Evolutionary conservation across 2,329 filamentous ascomycete genomes (phyloP).

Genomic region (Epichloe typhina): DNA sequence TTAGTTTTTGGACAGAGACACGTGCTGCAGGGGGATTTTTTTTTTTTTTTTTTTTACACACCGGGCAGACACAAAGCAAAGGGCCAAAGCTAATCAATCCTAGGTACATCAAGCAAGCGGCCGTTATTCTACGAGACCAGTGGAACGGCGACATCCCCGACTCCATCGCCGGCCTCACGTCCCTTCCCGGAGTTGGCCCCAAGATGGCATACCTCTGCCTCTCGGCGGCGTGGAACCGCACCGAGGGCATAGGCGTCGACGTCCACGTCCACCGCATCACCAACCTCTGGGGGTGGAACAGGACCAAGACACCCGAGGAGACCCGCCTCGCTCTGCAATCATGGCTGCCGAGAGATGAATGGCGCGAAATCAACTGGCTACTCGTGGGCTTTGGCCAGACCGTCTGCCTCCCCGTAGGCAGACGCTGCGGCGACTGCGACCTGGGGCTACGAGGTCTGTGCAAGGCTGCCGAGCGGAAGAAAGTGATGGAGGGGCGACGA

Average conservation of each 20-base stretch:
- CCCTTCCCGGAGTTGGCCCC: conserved; percentile 75
- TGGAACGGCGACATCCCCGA: conserved; percentile 68
- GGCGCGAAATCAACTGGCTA: conserved; percentile 86
- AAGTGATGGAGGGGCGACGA: conserved; percentile 45
- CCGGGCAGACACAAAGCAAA: background rate
- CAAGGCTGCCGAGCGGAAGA: conserved; percentile 52
- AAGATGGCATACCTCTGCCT: conserved; percentile 92
- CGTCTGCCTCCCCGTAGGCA: conserved; percentile 67
- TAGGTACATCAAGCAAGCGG: conserved; percentile 58
- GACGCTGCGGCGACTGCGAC: conserved; percentile 75
- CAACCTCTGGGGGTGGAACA: conserved; percentile 87
- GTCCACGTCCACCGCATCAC: conserved; percentile 92
- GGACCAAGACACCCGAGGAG: conserved; percentile 68
- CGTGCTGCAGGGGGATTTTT: no score
- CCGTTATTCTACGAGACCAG: conserved; percentile 56
- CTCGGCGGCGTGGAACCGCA: conserved; percentile 52
- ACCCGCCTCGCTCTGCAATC: conserved; percentile 61
- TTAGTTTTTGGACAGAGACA: conserved; percentile 5
- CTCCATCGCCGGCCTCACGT: conserved; percentile 60
- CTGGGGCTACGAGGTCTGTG: conserved; percentile 67
- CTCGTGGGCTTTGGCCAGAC: conserved; percentile 82
- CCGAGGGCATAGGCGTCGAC: conserved; percentile 77
- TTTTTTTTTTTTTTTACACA: no score
- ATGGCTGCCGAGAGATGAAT: conserved; percentile 74
- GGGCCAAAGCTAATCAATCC: background rate